These are phyloP conservation scores for Pistacia integerrima DNA, from an alignment of 345 rosid genomes.

Conservation along the genomic window DNA sequence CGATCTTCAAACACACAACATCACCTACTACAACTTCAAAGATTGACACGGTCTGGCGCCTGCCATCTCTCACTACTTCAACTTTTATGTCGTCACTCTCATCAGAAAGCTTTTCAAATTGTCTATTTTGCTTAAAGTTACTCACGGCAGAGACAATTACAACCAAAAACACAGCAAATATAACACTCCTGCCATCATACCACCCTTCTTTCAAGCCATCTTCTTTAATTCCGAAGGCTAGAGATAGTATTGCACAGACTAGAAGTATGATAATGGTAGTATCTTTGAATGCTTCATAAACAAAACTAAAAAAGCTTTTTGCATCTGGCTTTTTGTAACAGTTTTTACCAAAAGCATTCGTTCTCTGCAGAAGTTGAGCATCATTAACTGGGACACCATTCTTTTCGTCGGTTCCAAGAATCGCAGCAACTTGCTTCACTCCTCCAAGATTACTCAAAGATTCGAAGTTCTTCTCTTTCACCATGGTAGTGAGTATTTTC, in stretches of 20 bases:
- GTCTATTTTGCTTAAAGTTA: constrained; percentile 13
- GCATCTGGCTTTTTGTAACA: background rate
- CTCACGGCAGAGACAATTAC: constrained; percentile 15
- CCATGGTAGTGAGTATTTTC: constrained; percentile 5
- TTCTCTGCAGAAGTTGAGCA: constrained; percentile 2
- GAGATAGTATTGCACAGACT: constrained; percentile 19
- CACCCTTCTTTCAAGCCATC: constrained; percentile 9
- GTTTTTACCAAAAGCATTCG: constrained; percentile 9
- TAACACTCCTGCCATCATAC: constrained; percentile 14
- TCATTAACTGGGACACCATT: constrained; percentile 9
- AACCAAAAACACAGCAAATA: constrained; percentile 19
- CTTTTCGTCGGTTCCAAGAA: constrained; percentile 8
- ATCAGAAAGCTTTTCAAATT: constrained; percentile 3
- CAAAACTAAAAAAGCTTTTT: constrained; percentile 15
- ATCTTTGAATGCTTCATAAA: constrained; percentile 17
- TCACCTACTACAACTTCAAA: constrained; percentile 31
- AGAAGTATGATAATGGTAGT: constrained; percentile 15
- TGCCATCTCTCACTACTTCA: constrained; percentile 19
- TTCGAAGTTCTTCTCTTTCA: constrained; percentile 17
- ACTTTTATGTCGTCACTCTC: constrained; percentile 8
- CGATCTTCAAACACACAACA: constrained; percentile 23
- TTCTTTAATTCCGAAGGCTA: constrained; percentile 25
- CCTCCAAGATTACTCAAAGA: constrained; percentile 14
- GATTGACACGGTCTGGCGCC: background rate
- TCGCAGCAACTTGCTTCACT: background rate